Evolutionary conservation across 805 yeast species (phyloP), one percentile per base, ranked within the genome.

Genomic region (Pichia cephalocereana): DNA sequence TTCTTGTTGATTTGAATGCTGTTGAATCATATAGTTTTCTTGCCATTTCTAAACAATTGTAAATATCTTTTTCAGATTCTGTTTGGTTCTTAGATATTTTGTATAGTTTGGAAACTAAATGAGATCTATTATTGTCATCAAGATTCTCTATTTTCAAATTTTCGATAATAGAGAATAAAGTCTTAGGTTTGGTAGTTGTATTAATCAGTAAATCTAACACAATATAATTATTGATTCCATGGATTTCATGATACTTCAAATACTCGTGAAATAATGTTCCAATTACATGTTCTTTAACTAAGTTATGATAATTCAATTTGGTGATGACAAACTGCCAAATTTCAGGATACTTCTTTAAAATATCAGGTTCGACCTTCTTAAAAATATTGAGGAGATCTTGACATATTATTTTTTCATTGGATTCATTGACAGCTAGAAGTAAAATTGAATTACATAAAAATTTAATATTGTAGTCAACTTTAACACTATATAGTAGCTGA

Each of bases 371-470:
- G 15, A 60, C 32, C 3, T 50, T 50, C 2, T 39, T 38, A 26
- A 63, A 45, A 4, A 56, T 53, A 10, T 53, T 47, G 11, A 43
- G 44, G 4, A 64, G 43, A 30, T 56, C 57, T 19, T 52, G 49
- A 11, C 50, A 51, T 12, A 59, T 49, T 18, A 43, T 40, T 2
- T 47, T 37, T 15, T 52, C 41, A 40, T 54, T 56, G 8, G 50
- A 45, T 6, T 46, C 17, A 28, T 50, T 52, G 14, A 56, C 53
- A 7, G 57, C 48, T 8, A 62, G 46, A 14, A 63, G 45, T 8
- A 63, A 50, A 6, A 63, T 53, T 1, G 66, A 54, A 17, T 62
- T 54, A 44, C 67, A 63, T 17, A 64, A 49, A 7, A 63, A 53
- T 44, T 60, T 64, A 15, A 59, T 54, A 31, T 60, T 61, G 37